Base-by-base conservation (phyloP, 345 rosid species). In the Dimocarpus longan region DNA sequence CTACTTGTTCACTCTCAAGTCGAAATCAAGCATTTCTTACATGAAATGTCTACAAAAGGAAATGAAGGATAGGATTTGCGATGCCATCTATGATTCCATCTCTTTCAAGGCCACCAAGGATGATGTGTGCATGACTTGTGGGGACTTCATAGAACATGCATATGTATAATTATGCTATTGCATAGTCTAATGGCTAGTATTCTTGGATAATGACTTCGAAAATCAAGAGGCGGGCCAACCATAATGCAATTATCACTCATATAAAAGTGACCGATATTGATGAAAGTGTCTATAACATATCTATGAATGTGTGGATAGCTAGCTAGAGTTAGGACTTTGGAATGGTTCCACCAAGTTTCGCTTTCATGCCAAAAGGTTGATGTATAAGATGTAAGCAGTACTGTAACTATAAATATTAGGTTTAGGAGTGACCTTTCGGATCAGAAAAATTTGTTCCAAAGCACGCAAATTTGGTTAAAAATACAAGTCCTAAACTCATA, bases 311-410 rank as follows among this genome's bases (percentile, higher is more conserved):
- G 24, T 28, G 40, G 68, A n/a, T 64, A 5, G 66, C 37, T 2
- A 46, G 12, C 10, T 0, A 7, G 8, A 46, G 52, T 46, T 46
- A 11, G 12, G 12, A 44, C 11, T 44, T 44, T 44, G 7, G 64
- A 60, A 28, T 60, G 26, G 28, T 21, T 60, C 8, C 42, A 18
- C 11, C 21, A 16, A 9, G 19, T n/a, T 15, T 48, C 19, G 11
- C 21, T 76, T 66, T 66, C 71, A 6, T 66, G 62, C 50, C 39
- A 76, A 76, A 66, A 50, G 71, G 19, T 76, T 66, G 48, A 66
- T 66, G 37, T 48, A 32, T 19, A 44, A 50, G 18, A 26, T 48
- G 52, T 46, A 46, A 4, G 37, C 1, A 11, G 13, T 59, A 12
- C n/a, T n/a, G n/a, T 15, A 50, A 50, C 44, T 42, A 42, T 42